Conservation (phyloP, 768 basidiomycete species). For the Kwoniella newhampshirensis region DNA sequence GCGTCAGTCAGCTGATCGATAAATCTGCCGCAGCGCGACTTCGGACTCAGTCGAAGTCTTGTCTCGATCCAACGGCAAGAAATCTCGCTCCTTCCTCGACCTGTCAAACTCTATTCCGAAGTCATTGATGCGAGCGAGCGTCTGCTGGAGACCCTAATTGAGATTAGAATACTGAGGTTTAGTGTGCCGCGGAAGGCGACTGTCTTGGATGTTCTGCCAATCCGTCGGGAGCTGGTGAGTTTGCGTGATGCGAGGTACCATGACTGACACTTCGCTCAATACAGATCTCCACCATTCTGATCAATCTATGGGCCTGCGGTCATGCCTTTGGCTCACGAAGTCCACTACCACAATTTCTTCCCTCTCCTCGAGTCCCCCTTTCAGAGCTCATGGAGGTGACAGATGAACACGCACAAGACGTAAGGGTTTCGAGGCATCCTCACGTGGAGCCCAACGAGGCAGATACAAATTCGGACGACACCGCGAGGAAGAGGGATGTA, state of each 20-base stretch:
- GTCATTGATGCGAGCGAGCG: constrained; percentile 37
- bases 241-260: too few relatives aligned
- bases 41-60: constrained; percentile 36
- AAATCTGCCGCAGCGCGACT: constrained; percentile 22
- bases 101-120: constrained; percentile 43
- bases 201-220: constrained; percentile 49
- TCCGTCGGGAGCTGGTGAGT: constrained; percentile 46
- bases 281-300: constrained; percentile 47
- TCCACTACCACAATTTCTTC: constrained; percentile 53
- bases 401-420: constrained; percentile 36
- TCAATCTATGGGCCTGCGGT: constrained; percentile 48
- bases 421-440: constrained; percentile 10
- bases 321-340: constrained; percentile 49
- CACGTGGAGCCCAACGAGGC: too few relatives aligned
- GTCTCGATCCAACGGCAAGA: constrained; percentile 49
- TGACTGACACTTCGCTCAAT: too few relatives aligned
- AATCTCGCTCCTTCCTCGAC: constrained; percentile 48
- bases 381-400: constrained; percentile 38
- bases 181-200: constrained; percentile 49
- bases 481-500: too few relatives aligned
- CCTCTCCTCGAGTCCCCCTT: constrained; percentile 44
- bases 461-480: not conserved
- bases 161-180: constrained; percentile 44
- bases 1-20: not conserved
- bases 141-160: constrained; percentile 38